Base-by-base conservation (phyloP, 306 rosid species). In the Crotalaria pallida region DNA sequence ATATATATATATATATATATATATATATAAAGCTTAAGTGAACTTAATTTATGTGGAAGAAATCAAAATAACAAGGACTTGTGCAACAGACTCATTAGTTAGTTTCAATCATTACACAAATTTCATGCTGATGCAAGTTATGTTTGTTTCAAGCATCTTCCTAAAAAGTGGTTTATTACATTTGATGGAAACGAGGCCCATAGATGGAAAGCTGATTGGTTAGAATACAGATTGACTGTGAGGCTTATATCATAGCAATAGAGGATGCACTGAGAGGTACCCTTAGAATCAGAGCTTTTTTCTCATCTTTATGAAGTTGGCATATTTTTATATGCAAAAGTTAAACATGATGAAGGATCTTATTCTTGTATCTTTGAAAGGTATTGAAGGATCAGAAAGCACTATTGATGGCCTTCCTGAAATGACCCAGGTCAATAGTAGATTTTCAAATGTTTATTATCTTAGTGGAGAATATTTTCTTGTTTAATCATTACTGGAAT, bases 201-300 rank as follows among this genome's bases (percentile, higher is more conserved):
- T 3, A 48, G 73, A 67, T 67, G 73, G 73, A 36, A 67, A 67
- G 73, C 62, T 67, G 50, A 52, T 67, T 51, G 73, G 73, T 34
- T 51, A 67, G 62, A 67, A 67, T 19, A 67, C 73, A 67, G 73
- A 67, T 67, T 33, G 73, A 67, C 51, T 33, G 62, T 67, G 62
- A 67, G 10, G 73, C 73, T 34, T 31, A 9, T 33, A 67, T 67
- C 36, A 51, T 62, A 5, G 73, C 73, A 67, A 67, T 67, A 67
- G 73, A 67, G 36, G 73, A 67, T 8, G 73, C 73, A 50, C 21
- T 67, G 49, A 67, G 36, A 67, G 73, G 73, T 67, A 67, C 34
- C 50, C 10, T 50, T 10, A 66, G 27, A 48, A 66, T 26, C 44
- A 29, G 16, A n/a, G 47, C 23, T 15, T 44, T 44, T 64, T 64